Percentiles rank a stretch among this genome's conserved stretches.
Evolutionary conservation across 2,329 filamentous ascomycete genomes (phyloP).

Genomic region (Cercospora zeina): DNA sequence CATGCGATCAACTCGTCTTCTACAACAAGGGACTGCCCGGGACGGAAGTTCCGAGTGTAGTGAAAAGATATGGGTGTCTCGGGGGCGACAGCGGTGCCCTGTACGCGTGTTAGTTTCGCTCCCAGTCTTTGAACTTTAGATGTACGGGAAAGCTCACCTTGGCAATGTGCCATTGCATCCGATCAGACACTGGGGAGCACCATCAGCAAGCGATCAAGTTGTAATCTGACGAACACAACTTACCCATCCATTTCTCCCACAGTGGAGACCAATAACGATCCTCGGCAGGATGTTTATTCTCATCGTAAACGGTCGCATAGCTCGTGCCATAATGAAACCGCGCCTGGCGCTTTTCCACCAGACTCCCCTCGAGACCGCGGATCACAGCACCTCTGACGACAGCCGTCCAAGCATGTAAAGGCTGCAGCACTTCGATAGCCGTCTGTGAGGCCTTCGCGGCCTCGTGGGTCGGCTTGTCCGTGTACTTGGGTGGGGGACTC

Average conservation of each 20-base stretch:
- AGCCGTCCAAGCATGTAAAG: constrained; percentile 78
- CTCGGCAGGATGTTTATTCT: constrained; percentile 68
- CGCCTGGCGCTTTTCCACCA: constrained; percentile 73
- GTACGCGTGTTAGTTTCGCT: constrained; percentile 12
- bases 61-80: constrained; percentile 74
- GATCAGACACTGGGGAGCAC: constrained; percentile 60
- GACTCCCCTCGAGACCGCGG: constrained; percentile 72
- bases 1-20: constrained; percentile 79
- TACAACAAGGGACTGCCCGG: constrained; percentile 72
- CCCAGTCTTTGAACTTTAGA: too few species aligned
- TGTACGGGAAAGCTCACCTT: not conserved
- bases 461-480: constrained; percentile 68
- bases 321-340: constrained; percentile 78
- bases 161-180: constrained; percentile 83
- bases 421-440: constrained; percentile 77
- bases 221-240: not conserved
- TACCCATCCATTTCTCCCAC: constrained; percentile 74
- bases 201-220: not conserved
- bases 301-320: constrained; percentile 74
- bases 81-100: constrained; percentile 73
- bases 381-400: constrained; percentile 76
- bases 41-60: constrained; percentile 81
- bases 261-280: constrained; percentile 78
- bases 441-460: constrained; percentile 47
- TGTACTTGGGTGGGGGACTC: constrained; percentile 59